Conservation (phyloP, 495 filamentous ascomycete genomes). For the Hyaloscypha bicolor region DNA sequence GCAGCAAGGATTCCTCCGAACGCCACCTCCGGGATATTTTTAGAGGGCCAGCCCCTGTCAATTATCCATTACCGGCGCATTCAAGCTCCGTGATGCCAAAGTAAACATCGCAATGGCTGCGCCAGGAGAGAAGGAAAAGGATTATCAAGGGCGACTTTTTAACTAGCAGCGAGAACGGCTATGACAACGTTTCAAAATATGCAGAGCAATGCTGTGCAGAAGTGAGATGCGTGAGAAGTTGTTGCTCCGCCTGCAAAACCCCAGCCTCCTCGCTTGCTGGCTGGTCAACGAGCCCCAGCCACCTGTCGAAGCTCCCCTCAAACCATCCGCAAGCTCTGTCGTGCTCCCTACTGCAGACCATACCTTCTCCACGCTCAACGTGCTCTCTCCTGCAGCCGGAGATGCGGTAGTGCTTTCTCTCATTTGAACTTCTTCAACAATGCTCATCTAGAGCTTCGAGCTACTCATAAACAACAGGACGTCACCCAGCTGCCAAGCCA, state of each 20-base stretch:
- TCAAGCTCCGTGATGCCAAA: background rate
- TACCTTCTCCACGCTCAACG: background rate
- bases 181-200: background rate
- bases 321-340: background rate
- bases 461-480: constrained; percentile 15
- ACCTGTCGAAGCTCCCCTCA: background rate
- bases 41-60: background rate
- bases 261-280: background rate
- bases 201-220: background rate
- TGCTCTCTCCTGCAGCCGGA: background rate
- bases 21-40: background rate
- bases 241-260: background rate
- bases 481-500: constrained; percentile 3
- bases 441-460: constrained; percentile 27
- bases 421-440: constrained; percentile 5
- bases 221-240: too few relatives aligned
- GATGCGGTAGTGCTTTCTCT: background rate
- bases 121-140: background rate
- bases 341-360: background rate
- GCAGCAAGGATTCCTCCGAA: background rate
- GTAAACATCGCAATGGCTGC: background rate
- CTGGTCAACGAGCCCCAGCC: background rate
- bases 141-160: too few relatives aligned
- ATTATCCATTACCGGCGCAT: too few relatives aligned
- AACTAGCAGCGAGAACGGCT: background rate